Base-by-base conservation (phyloP, 139 green algal genomes). In the Micractinium sp. region DNA sequence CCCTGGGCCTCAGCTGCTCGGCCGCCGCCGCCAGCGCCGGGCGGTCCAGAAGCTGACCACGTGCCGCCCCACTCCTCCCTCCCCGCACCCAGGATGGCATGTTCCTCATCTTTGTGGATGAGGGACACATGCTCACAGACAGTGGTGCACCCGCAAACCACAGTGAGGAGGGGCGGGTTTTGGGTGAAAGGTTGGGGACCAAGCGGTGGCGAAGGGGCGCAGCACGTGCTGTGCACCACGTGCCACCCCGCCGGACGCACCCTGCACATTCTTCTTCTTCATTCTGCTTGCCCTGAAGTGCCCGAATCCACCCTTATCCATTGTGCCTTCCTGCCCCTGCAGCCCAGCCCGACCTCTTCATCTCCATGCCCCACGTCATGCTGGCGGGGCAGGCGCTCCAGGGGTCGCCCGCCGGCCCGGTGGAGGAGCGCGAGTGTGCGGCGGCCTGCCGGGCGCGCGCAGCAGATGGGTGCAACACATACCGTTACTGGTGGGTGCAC, bases 311-410 rank as follows among this genome's bases (percentile, higher is more conserved):
- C n/a, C 31, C 73, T 27, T 31, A 9, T 38, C 20, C 13, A 0
- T 19, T 7, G 12, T 53, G 35, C 29, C 74, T 12, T 80, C 74
- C 74, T 27, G 27, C 29, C 39, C 25, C 77, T 83, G 77, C 77
- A 83, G 77, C 41, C 77, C 39, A n/a, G 39, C 77, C 77, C 39
- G 41, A 83, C 39, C 25, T 63, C 12, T 83, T 63, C 77, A 66
- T 83, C 39, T 83, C 77, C 25, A 63, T 83, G 77, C 77, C 41
- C 33, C 39, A 66, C 27, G 77, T 83, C 19, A 60, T 83, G 77
- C 77, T 83, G 77, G 41, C 77, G 77, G 77, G 77, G 27, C 39
- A 83, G 77, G 38, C 77, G 39, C 25, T 83, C 39, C 3, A 41
- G 18, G 77, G 38, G 23, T 20, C 77, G 23, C 77, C 77, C 5